A percentile compares a stretch with the other conserved stretches of the same genome.
phyloP scores from a whole-genome alignment of 2,329 filamentous ascomycete species.

The Alternaria burnsii region DNA sequence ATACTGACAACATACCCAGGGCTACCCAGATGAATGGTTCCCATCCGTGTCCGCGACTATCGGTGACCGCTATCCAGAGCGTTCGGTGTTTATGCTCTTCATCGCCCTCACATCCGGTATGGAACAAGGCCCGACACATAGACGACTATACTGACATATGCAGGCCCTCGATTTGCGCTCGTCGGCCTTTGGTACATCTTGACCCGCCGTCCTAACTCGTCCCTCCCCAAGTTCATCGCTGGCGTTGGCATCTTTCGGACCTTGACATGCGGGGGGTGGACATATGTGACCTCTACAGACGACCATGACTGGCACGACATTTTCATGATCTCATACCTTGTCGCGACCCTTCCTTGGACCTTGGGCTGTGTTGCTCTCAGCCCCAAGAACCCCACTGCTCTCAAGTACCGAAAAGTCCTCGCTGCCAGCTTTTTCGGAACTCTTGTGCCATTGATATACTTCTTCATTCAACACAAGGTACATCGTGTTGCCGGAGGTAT shows the following conservation, averaged over 20 bases:
- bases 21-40: constrained; percentile 87
- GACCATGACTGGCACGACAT: constrained; percentile 99
- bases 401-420: constrained; percentile 89
- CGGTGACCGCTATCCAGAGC: constrained; percentile 94
- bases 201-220: constrained; percentile 76
- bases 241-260: constrained; percentile 85
- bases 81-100: constrained; percentile 96
- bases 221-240: constrained; percentile 82
- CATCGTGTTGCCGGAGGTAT: constrained; percentile 91
- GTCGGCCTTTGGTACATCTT: constrained; percentile 93
- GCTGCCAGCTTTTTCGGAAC: constrained; percentile 88
- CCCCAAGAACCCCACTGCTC: constrained; percentile 80
- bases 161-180: constrained; percentile 88
- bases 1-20: constrained; percentile 40
- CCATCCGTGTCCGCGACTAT: constrained; percentile 96
- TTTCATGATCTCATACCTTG: constrained; percentile 98
- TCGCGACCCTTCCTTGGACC: constrained; percentile 95
- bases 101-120: constrained; percentile 93
- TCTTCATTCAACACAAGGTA: constrained; percentile 98
- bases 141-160: constrained; percentile 18
- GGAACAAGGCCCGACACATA: background rate
- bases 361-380: constrained; percentile 87
- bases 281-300: constrained; percentile 97
- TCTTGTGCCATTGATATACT: constrained; percentile 89
- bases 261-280: constrained; percentile 95